Evolutionary conservation across 2,329 filamentous ascomycete genomes (phyloP).

Genomic region (Scleromitrula shiraiana): DNA sequence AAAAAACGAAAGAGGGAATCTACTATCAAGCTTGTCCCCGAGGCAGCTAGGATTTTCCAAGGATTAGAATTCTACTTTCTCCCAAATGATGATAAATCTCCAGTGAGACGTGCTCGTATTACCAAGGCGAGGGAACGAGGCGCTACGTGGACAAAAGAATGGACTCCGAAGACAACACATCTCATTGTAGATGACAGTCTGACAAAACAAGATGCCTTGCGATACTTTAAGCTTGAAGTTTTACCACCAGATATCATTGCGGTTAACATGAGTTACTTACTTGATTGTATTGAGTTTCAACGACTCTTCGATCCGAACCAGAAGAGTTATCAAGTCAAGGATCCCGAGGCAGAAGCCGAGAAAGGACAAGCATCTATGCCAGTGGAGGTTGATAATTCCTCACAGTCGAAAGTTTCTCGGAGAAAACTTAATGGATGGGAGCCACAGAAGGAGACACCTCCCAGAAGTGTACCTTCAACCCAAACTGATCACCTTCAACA

Average conservation of each 20-base stretch:
- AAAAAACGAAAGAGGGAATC: conserved; percentile 15
- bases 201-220: conserved; percentile 54
- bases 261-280: conserved; percentile 60
- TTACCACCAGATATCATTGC: conserved; percentile 40
- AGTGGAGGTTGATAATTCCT: conserved; percentile 20
- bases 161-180: conserved; percentile 57
- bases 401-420: conserved; percentile 43
- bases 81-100: conserved; percentile 68
- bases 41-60: conserved; percentile 50
- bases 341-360: conserved; percentile 2
- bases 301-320: conserved; percentile 51
- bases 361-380: neutral
- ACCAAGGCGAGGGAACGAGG: conserved; percentile 68
- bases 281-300: conserved; percentile 57
- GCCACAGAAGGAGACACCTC: conserved; percentile 33
- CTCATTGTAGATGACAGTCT: conserved; percentile 68
- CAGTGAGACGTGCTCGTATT: conserved; percentile 62
- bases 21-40: conserved; percentile 38
- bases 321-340: conserved; percentile 46
- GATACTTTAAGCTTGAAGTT: conserved; percentile 38
- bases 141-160: conserved; percentile 58
- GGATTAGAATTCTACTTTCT: conserved; percentile 66
- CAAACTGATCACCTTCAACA: neutral
- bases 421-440: conserved; percentile 31
- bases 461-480: conserved; percentile 20